Conservation (phyloP, 1,284 basidiomycete genomes). For the Sutorius eximius region DNA sequence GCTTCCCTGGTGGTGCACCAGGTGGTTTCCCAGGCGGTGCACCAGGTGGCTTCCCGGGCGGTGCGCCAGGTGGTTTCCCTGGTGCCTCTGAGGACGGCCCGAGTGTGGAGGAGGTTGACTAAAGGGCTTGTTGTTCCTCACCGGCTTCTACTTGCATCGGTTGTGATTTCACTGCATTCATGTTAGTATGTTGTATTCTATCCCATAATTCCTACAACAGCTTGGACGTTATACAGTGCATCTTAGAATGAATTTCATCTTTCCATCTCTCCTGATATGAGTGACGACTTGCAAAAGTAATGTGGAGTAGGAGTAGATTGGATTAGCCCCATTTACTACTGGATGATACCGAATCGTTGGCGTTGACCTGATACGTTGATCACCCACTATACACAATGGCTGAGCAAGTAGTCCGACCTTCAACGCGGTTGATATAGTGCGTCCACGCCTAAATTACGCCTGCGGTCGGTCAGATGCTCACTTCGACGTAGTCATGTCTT, state of each 20-base stretch:
- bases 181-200: constrained; percentile 34
- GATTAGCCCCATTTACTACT: background rate
- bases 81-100: constrained; percentile 74
- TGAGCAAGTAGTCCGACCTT: constrained; percentile 27
- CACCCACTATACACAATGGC: constrained; percentile 16
- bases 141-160: constrained; percentile 16
- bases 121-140: constrained; percentile 30
- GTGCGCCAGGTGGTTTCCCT: constrained; percentile 54
- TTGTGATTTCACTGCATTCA: constrained; percentile 31
- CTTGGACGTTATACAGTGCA: constrained; percentile 36
- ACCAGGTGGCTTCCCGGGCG: constrained; percentile 50
- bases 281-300: background rate
- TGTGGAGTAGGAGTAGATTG: background rate
- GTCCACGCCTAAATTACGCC: constrained; percentile 10
- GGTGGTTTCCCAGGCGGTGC: constrained; percentile 52
- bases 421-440: constrained; percentile 24
- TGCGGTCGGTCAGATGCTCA: constrained; percentile 4
- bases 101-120: constrained; percentile 87
- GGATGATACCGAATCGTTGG: background rate
- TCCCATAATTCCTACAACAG: constrained; percentile 30
- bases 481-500: constrained; percentile 51
- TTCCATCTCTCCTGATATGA: background rate
- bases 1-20: constrained; percentile 48
- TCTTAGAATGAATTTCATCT: constrained; percentile 30
- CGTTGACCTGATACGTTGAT: background rate